A percentile compares a stretch with the other conserved stretches of the same genome.
Evolutionary conservation across 2,329 filamentous ascomycete genomes (phyloP).

Genomic region (Ilyonectria robusta): DNA sequence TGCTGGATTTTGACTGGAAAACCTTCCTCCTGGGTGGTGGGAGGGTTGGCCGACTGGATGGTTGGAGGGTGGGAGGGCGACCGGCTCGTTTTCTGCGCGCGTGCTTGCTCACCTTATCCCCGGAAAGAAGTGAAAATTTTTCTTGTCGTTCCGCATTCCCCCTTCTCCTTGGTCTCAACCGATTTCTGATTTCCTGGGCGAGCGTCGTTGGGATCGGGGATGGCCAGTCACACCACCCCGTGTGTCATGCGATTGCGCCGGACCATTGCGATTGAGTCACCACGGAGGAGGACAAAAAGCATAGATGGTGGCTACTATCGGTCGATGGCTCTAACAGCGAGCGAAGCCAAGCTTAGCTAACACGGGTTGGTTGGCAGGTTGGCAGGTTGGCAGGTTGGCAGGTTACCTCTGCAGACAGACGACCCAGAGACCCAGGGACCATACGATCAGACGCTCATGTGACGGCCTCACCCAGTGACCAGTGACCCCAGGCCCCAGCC

Average conservation of each 20-base stretch:
- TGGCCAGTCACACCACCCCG: constrained; percentile 40
- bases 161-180: constrained; percentile 25
- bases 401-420: constrained; percentile 24
- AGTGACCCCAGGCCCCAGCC: constrained; percentile 7
- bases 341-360: constrained; percentile 21
- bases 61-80: constrained; percentile 12
- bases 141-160: constrained; percentile 21
- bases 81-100: constrained; percentile 37
- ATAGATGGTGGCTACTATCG: constrained; percentile 8
- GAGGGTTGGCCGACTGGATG: constrained; percentile 19
- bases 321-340: constrained; percentile 10
- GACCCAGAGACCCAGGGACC: constrained; percentile 7
- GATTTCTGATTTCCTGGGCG: constrained; percentile 19
- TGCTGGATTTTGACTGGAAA: constrained; percentile 11
- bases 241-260: constrained; percentile 41
- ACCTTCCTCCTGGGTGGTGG: constrained; percentile 20
- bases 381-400: neutral
- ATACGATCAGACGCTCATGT: constrained; percentile 26
- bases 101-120: constrained; percentile 17
- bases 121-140: constrained; percentile 30
- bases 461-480: constrained; percentile 24
- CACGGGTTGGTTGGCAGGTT: constrained; percentile 13
- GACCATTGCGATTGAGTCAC: constrained; percentile 17
- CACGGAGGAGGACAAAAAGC: constrained; percentile 2
- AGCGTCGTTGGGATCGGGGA: constrained; percentile 17